Conservation (phyloP, 495 filamentous ascomycete genomes). For the Aspergillus wentii region DNA sequence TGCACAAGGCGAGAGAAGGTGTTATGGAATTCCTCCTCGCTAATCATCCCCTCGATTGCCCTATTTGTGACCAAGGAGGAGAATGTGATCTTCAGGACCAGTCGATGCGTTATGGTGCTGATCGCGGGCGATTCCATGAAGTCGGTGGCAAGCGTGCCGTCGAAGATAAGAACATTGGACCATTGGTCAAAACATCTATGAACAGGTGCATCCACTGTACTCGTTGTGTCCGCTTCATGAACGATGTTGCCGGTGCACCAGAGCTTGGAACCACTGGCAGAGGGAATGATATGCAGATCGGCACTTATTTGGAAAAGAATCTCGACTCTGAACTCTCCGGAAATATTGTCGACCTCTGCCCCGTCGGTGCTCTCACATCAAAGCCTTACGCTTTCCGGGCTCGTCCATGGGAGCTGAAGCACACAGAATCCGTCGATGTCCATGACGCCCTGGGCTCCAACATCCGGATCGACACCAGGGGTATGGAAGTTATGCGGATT, state of each 20-base stretch:
- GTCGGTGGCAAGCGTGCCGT: constrained; percentile 90
- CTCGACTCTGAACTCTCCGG: constrained; percentile 91
- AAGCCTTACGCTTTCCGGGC: constrained; percentile 98
- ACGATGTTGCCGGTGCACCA: constrained; percentile 92
- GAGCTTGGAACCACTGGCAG: constrained; percentile 91
- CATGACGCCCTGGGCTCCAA: constrained; percentile 89
- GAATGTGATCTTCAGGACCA: constrained; percentile 99
- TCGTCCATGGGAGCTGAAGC: constrained; percentile 91
- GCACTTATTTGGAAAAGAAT: constrained; percentile 90
- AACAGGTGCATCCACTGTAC: constrained; percentile 99
- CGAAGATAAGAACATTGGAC: constrained; percentile 98
- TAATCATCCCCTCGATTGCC: constrained; percentile 97
- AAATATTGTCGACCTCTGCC: constrained; percentile 97
- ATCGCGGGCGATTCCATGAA: constrained; percentile 95
- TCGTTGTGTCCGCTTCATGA: constrained; percentile 94
- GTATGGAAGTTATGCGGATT: constrained; percentile 95
- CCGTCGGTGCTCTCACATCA: constrained; percentile 90
- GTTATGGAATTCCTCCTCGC: constrained; percentile 98
- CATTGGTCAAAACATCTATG: constrained; percentile 99
- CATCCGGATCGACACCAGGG: constrained; percentile 86
- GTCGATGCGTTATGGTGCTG: constrained; percentile 96
- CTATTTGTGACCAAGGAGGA: constrained; percentile 96
- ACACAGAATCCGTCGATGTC: constrained; percentile 91
- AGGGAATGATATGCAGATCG: constrained; percentile 96
- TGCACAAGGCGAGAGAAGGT: constrained; percentile 95